These are phyloP conservation scores for Aureobasidium sp. DNA, from an alignment of 2,329 filamentous ascomycete genomes.

Conservation along the genomic window DNA sequence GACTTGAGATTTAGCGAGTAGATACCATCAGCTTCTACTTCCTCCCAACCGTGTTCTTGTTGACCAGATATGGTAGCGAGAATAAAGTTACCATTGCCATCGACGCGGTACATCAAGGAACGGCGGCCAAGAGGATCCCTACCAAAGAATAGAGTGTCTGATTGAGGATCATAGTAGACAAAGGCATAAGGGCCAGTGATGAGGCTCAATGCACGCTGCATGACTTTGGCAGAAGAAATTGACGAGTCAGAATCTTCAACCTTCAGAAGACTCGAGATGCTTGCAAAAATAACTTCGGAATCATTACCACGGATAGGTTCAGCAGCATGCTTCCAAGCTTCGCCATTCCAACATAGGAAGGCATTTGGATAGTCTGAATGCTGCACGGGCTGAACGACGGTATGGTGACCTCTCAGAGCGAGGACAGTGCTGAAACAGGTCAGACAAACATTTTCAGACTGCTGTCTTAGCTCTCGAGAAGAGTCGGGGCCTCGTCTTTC, in stretches of 20 bases:
- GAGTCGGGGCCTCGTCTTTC: conserved; percentile 27
- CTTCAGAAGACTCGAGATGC: conserved; percentile 36
- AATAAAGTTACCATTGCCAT: conserved; percentile 46
- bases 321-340: conserved; percentile 72
- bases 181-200: conserved; percentile 76
- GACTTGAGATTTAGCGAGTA: conserved; percentile 56
- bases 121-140: conserved; percentile 82
- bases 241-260: conserved; percentile 19
- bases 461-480: conserved; percentile 1
- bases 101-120: conserved; percentile 59
- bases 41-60: conserved; percentile 53
- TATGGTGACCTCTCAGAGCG: conserved; percentile 69
- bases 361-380: conserved; percentile 48
- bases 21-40: conserved; percentile 79
- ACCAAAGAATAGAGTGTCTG: conserved; percentile 66
- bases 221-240: neutral
- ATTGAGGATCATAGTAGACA: conserved; percentile 64
- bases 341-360: conserved; percentile 92
- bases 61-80: conserved; percentile 66
- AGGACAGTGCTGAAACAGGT: conserved; percentile 78
- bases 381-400: conserved; percentile 67
- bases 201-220: conserved; percentile 16
- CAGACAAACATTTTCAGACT: conserved; percentile 30
- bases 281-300: conserved; percentile 59
- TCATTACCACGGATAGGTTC: conserved; percentile 66